Percentiles rank a stretch among this genome's conserved stretches.
phyloP scores from a whole-genome alignment of 495 filamentous ascomycete genomes.

The Cercophora samala region DNA sequence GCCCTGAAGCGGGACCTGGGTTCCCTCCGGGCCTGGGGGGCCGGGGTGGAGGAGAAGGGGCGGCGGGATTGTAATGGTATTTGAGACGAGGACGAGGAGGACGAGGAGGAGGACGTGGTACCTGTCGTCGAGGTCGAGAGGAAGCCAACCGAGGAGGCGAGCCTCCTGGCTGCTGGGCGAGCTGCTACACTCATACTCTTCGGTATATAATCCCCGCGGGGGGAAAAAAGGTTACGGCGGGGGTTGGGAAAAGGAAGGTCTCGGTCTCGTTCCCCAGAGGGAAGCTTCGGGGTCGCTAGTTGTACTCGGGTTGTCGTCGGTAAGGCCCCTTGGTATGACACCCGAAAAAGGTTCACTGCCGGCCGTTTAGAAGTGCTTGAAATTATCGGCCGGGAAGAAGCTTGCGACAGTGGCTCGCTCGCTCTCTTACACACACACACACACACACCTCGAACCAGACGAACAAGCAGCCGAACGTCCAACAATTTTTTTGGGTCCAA shows the following conservation, averaged over 20 bases:
- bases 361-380: slow-evolving; percentile 5
- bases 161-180: slow-evolving; percentile 34
- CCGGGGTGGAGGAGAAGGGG: slow-evolving; percentile 26
- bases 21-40: slow-evolving; percentile 35
- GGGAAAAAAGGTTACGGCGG: not conserved
- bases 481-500: slow-evolving; percentile 28
- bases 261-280: not conserved
- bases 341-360: not conserved
- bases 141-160: slow-evolving; percentile 25
- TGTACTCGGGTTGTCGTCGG: not conserved
- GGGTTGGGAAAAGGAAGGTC: not conserved
- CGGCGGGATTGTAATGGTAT: slow-evolving; percentile 30
- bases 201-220: not conserved
- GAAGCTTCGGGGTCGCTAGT: not conserved
- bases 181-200: slow-evolving; percentile 34
- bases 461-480: slow-evolving; percentile 2
- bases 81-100: not conserved
- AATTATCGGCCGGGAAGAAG: slow-evolving; percentile 12
- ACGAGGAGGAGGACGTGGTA: not conserved
- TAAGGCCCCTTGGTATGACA: not conserved
- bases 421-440: not conserved
- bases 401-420: slow-evolving; percentile 1
- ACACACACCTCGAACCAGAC: not conserved
- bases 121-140: slow-evolving; percentile 3
- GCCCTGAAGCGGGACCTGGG: slow-evolving; percentile 40